Conservation (phyloP, 306 rosid genomes). For the Potentilla sterilis region DNA sequence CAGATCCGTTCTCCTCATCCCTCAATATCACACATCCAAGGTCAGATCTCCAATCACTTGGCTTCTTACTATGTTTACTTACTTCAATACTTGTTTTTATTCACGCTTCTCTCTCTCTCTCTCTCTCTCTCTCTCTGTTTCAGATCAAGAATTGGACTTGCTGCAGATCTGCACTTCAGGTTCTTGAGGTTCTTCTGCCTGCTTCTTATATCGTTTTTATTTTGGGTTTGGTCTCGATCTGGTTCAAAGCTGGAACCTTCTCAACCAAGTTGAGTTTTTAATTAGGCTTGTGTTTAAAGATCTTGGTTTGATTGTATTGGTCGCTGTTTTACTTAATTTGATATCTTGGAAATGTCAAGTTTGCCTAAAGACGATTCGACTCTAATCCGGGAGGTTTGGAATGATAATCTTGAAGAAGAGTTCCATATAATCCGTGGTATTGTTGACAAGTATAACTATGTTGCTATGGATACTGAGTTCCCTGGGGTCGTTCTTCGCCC, state of each 20-base stretch:
- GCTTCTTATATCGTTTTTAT: conserved; percentile 1
- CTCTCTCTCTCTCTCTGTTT: conserved; percentile 20
- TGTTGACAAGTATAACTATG: conserved; percentile 52
- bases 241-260: conserved; percentile 16
- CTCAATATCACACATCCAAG: conserved; percentile 30
- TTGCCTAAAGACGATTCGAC: conserved; percentile 68
- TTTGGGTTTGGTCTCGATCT: neutral
- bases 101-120: conserved; percentile 11
- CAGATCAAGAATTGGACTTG: conserved; percentile 45
- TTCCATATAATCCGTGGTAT: conserved; percentile 65
- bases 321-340: conserved; percentile 31
- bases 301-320: conserved; percentile 41
- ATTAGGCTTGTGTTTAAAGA: conserved; percentile 31
- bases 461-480: conserved; percentile 93
- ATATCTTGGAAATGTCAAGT: conserved; percentile 59
- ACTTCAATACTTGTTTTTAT: neutral
- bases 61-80: conserved; percentile 20
- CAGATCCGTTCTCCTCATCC: conserved; percentile 37
- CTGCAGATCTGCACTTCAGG: conserved; percentile 34
- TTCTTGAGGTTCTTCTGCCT: conserved; percentile 19
- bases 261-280: conserved; percentile 15
- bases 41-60: conserved; percentile 49
- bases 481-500: conserved; percentile 96
- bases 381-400: conserved; percentile 89
- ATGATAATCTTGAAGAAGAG: conserved; percentile 74